Evolutionary conservation across 2,329 filamentous ascomycete genomes (phyloP), one percentile per base, ranked within the genome.

Genomic region (Fusarium hostae): DNA sequence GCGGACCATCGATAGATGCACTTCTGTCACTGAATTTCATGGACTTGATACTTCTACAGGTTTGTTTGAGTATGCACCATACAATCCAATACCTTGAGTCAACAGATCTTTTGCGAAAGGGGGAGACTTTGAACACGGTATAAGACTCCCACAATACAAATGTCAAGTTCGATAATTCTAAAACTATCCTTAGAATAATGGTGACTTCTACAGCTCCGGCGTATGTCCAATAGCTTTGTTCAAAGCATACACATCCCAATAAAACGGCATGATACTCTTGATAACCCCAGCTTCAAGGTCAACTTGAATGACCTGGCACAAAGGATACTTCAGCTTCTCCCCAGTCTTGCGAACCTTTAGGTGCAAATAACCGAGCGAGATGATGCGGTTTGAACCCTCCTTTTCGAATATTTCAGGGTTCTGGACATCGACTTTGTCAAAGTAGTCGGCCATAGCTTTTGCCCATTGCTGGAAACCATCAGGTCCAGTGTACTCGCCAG

Each of bases 191-290:
- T 40, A 5, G 11, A 40, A 34, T 34, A 34, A 34, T 34, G 7
- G 16, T 7, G 6, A 22, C 37, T 22, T 20, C 39, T 28, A 63
- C 2, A 52, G 2, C 13, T 60, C 67, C 5, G 69, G 67, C 9
- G 45, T 70, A 28, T 75, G 59, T 5, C 65, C 72, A 35, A 77
- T 55, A 9, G 73, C 72, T 32, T 64, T 64, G 51, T 75, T 78
- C 20, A 75, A 5, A 20, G 65, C 63, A 9, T 76, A 60, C 4
- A 81, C 79, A 63, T 82, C 78, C 80, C 81, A 81, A 47, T 82
- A 81, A 60, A 81, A 82, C 2, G 79, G 75, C 57, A 72, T 75
- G 1, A 81, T 77, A 28, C 76, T 72, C 16, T 69, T 69, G 28
- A 82, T 78, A 15, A 75, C 67, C 3, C 78, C 79, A 11, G 75